Base-by-base conservation (phyloP, 257 asterid species). In the Mentha longifolia region DNA sequence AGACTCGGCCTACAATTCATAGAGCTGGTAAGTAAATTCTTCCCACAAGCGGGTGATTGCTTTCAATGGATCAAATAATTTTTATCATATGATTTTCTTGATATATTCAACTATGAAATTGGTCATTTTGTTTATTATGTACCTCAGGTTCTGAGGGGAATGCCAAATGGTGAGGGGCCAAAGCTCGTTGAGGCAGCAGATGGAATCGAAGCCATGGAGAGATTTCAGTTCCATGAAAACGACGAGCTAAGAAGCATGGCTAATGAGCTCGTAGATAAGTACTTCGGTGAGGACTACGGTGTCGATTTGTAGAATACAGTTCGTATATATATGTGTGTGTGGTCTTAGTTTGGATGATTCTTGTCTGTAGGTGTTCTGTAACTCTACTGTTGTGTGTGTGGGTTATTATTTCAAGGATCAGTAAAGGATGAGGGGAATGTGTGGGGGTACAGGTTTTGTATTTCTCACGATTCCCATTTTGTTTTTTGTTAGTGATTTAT, bases 191-290 rank as follows among this genome's bases (percentile, higher is more conserved):
- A 95, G 84, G 84, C 79, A 57, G 97, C 79, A 65, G 98, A 92
- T 59, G 98, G 99, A 30, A 92, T 95, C n/a, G 99, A 95, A 14
- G 99, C 99, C 33, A 85, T 95, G 96, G 99, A 95, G 77, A 88
- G 97, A 70, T 92, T 81, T 69, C 97, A 89, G 55, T 95, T 95
- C 52, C 99, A 95, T 45, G 99, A 86, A 63, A 95, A 88, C 47
- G 97, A 83, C 58, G 97, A 83, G 67, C 86, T 95, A 12, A 84
- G 98, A 79, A 77, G 47, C 82, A 89, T 95, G 96, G 98, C 98
- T 3, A 92, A 82, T 4, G 86, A 81, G 80, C 77, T 95, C 50
- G 96, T 92, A 28, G 98, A 95, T 78, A 76, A 57, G 79, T 95
- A 92, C 82, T 95, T 86, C 10, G 97, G 97, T 0, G 97, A 85